These are phyloP conservation scores for Endotrypanum monterogeii DNA, from an alignment of 208 protist species.

Conservation along the genomic window DNA sequence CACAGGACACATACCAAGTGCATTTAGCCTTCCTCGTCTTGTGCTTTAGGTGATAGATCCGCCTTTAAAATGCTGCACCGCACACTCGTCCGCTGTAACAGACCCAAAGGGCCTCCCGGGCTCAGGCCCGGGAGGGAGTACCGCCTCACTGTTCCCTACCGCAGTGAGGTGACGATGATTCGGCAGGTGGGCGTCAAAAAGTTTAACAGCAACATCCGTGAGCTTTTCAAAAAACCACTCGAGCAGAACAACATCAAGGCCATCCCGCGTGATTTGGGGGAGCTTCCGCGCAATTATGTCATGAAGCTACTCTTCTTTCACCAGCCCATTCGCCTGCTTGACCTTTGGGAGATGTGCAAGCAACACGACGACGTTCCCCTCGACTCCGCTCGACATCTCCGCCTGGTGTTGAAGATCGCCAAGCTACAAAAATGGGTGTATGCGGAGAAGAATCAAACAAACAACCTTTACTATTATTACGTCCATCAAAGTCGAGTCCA, in stretches of 20 bases:
- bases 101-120: conserved; percentile 83
- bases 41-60: not conserved
- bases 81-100: conserved; percentile 37
- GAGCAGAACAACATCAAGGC: conserved; percentile 84
- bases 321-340: conserved; percentile 81
- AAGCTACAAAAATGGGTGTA: conserved; percentile 89
- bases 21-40: too few relatives aligned
- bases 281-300: conserved; percentile 88
- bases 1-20: not conserved
- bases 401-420: conserved; percentile 85
- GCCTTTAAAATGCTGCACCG: conserved; percentile 54
- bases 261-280: conserved; percentile 85
- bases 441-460: conserved; percentile 89
- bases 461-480: conserved; percentile 92
- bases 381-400: conserved; percentile 87
- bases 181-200: conserved; percentile 40
- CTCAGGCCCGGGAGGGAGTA: conserved; percentile 79
- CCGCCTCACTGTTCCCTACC: conserved; percentile 80
- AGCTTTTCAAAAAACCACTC: conserved; percentile 87
- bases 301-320: conserved; percentile 88
- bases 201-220: conserved; percentile 87
- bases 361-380: conserved; percentile 87
- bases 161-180: conserved; percentile 86
- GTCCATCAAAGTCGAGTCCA: conserved; percentile 74
- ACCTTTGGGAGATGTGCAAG: conserved; percentile 86